phyloP scores from a whole-genome alignment of 345 rosid species.

The Cardiospermum halicacabum region DNA sequence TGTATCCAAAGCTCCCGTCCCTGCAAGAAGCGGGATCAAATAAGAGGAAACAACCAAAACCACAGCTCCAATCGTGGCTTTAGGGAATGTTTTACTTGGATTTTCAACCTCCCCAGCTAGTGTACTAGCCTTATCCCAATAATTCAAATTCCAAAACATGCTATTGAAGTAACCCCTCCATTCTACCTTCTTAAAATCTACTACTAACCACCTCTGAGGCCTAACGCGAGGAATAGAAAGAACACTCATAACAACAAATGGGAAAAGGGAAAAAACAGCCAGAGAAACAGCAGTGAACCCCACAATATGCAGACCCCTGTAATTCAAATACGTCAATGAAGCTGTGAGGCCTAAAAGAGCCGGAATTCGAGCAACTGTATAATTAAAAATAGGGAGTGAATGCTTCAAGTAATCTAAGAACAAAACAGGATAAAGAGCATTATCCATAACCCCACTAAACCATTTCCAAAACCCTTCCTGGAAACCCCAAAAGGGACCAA shows the following conservation, averaged over 20 bases:
- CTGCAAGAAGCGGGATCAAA: constrained; percentile 76
- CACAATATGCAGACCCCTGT: constrained; percentile 80
- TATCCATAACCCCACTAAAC: constrained; percentile 97
- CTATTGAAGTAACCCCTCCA: constrained; percentile 91
- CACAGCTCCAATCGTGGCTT: constrained; percentile 75
- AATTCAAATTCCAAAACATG: constrained; percentile 95
- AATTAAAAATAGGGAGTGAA: constrained; percentile 62
- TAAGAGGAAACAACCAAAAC: constrained; percentile 72
- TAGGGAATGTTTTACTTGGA: constrained; percentile 82
- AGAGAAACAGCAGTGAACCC: constrained; percentile 74
- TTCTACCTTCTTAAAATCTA: constrained; percentile 56
- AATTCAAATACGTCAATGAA: constrained; percentile 78
- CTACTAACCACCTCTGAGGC: constrained; percentile 66
- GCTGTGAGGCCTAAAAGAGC: constrained; percentile 67
- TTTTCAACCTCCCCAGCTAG: constrained; percentile 85
- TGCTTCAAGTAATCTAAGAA: constrained; percentile 91
- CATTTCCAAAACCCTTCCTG: constrained; percentile 98
- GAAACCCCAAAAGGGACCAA: constrained; percentile 93
- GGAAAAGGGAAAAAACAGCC: constrained; percentile 66
- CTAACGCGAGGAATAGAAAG: constrained; percentile 60
- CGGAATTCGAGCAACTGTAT: constrained; percentile 61
- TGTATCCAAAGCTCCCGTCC: constrained; percentile 61
- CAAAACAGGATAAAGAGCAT: constrained; percentile 84
- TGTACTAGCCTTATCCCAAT: constrained; percentile 97
- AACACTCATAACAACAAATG: constrained; percentile 68